phyloP scores from a whole-genome alignment of 1,284 basidiomycete genomes.

The Ustilago esculenta region DNA sequence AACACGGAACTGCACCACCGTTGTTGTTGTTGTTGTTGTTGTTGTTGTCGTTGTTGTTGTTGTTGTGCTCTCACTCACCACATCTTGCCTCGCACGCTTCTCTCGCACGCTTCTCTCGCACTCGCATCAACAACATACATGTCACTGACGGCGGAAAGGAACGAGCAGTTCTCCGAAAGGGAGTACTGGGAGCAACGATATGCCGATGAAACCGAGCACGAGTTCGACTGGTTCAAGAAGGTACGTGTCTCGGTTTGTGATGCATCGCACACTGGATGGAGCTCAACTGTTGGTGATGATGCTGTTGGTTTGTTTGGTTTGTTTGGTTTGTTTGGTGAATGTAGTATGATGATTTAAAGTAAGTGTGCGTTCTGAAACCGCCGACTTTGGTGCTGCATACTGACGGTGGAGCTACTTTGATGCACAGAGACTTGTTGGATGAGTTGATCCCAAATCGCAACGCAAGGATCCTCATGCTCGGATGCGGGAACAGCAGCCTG shows the following conservation, averaged over 20 bases:
- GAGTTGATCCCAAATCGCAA: conserved; percentile 46
- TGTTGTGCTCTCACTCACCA: no score
- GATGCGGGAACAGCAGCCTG: conserved; percentile 62
- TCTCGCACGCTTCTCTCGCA: no score
- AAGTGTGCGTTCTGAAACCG: no score
- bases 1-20: no score
- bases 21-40: no score
- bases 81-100: no score
- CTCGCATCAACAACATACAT: no score
- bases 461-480: conserved; percentile 60
- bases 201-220: conserved; percentile 31
- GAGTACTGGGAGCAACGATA: conserved; percentile 63
- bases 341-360: conserved; percentile 14
- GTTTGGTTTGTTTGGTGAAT: no score
- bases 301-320: neutral
- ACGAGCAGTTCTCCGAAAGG: conserved; percentile 53
- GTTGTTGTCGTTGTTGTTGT: no score
- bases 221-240: conserved; percentile 63
- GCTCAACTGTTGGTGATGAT: neutral
- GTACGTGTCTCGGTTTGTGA: conserved; percentile 13
- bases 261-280: no score
- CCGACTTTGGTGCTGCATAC: no score
- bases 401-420: neutral
- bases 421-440: conserved; percentile 38
- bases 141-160: conserved; percentile 41